Base-by-base conservation (phyloP, 352 stramenopile genomes). In the Globisporangium ultimum region DNA sequence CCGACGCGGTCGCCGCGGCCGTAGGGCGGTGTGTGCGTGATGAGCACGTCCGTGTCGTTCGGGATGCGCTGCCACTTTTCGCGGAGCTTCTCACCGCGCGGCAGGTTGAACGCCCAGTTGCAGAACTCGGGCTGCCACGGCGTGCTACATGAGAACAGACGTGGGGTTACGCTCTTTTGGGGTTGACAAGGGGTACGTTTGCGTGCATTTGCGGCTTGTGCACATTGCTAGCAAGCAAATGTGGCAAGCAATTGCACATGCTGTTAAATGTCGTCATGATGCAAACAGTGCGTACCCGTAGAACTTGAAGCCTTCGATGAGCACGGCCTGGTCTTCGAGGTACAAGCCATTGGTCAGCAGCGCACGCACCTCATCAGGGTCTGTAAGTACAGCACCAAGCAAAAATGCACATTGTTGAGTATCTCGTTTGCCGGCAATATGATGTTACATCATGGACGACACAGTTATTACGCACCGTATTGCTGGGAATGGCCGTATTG, bases 1-100 rank as follows among this genome's bases (percentile, higher is more conserved):
- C 53, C 43, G 34, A 87, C 74, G 4, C 74, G 59, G 65, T 97
- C 91, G 34, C 79, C 77, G 41, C 88, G 79, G 0, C 88, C 88
- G 58, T 89, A 74, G 3, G 91, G 89, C 13, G 91, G 91, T 32
- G 83, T 80, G 64, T 97, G 91, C 38, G 89, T 96, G 17, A 97
- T 65, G 5, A 97, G 71, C 60, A 97, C 76, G 57, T 97, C 91
- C 7, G 86, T 82, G 48, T 88, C 60, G 10, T 56, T 61, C 6
- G 81, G 84, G 55, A 89, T 85, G 18, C 49, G 58, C 42, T 62
- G 54, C 84, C 82, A 91, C 54, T 78, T 78, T 6, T 50, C 49
- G 1, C 71, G 58, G 11, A 88, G 55, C 28, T 64, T 52, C 6
- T 74, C 64, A 1, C 80, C 83, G n/a, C 78, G 62, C 12, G 78